Conservation (phyloP, 805 yeast genomes). For the Ogataea angusta region DNA sequence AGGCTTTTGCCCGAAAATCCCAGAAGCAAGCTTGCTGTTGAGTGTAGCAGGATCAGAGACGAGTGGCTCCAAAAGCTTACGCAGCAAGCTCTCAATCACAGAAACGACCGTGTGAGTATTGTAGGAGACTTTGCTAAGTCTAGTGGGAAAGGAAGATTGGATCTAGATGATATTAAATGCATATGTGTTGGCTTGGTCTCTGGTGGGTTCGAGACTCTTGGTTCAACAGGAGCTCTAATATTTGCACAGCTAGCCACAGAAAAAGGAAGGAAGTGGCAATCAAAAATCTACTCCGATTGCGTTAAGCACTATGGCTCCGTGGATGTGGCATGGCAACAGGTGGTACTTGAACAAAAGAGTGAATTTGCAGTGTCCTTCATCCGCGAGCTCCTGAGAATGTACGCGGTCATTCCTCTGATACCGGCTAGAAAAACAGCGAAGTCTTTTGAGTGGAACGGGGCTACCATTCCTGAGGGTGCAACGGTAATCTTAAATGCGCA, state of each 20-base stretch:
- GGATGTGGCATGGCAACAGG: slow-evolving; percentile 18
- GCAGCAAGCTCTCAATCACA: slow-evolving; percentile 22
- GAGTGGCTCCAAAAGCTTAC: slow-evolving; percentile 31
- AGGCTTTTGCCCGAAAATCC: slow-evolving; percentile 31
- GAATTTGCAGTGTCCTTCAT: slow-evolving; percentile 21
- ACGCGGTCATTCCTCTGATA: slow-evolving; percentile 22
- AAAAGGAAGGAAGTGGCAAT: slow-evolving; percentile 20
- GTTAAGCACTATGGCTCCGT: slow-evolving; percentile 14
- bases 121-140: slow-evolving; percentile 35
- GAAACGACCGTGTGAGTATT: slow-evolving; percentile 31
- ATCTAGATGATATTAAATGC: slow-evolving; percentile 21
- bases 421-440: slow-evolving; percentile 24
- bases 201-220: slow-evolving; percentile 25
- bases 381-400: slow-evolving; percentile 22
- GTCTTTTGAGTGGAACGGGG: slow-evolving; percentile 15
- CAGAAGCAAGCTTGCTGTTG: slow-evolving; percentile 26
- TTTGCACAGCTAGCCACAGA: slow-evolving; percentile 16
- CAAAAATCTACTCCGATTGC: slow-evolving; percentile 16
- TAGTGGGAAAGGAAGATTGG: slow-evolving; percentile 20
- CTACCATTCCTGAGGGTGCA: slow-evolving; percentile 17
- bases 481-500: slow-evolving; percentile 25
- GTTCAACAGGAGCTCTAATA: slow-evolving; percentile 19
- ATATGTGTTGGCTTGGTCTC: slow-evolving; percentile 26
- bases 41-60: slow-evolving; percentile 31
- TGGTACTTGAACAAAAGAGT: slow-evolving; percentile 20